Conservation (phyloP, 352 stramenopile species). For the Globisporangium canariense region DNA sequence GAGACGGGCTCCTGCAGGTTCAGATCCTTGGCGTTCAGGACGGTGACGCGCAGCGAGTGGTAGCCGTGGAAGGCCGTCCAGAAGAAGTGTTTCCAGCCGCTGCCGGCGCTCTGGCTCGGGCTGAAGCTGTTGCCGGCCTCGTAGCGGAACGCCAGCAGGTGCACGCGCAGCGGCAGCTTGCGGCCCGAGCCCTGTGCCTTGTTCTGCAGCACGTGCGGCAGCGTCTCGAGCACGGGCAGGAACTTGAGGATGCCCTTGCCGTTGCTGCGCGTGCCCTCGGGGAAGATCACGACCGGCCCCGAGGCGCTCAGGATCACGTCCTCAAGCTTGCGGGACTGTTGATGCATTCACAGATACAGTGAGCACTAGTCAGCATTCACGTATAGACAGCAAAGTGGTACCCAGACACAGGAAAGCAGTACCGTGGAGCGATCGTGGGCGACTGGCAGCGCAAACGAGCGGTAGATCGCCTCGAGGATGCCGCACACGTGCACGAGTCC, state of each 20-base stretch:
- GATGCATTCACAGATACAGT: neutral
- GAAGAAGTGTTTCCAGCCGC: conserved; percentile 57
- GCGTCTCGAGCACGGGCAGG: conserved; percentile 57
- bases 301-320: conserved; percentile 61
- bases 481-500: conserved; percentile 63
- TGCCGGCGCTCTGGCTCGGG: conserved; percentile 63
- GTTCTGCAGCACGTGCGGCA: conserved; percentile 30
- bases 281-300: conserved; percentile 69
- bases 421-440: conserved; percentile 33
- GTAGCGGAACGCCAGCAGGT: conserved; percentile 78
- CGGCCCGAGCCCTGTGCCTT: conserved; percentile 17
- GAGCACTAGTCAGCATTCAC: neutral
- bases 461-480: conserved; percentile 62
- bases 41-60: conserved; percentile 59
- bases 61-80: conserved; percentile 67
- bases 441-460: conserved; percentile 47
- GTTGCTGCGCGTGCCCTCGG: conserved; percentile 77
- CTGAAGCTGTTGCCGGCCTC: conserved; percentile 67
- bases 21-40: conserved; percentile 59
- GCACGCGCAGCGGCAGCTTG: conserved; percentile 37
- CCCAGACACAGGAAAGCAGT: neutral
- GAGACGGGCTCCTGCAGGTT: conserved; percentile 42
- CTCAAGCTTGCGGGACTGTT: conserved; percentile 49
- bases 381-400: neutral
- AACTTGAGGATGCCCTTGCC: conserved; percentile 75